Percentiles rank a stretch among this genome's conserved stretches.
phyloP scores from a whole-genome alignment of 306 rosid genomes.

The Citrullus amarus region DNA sequence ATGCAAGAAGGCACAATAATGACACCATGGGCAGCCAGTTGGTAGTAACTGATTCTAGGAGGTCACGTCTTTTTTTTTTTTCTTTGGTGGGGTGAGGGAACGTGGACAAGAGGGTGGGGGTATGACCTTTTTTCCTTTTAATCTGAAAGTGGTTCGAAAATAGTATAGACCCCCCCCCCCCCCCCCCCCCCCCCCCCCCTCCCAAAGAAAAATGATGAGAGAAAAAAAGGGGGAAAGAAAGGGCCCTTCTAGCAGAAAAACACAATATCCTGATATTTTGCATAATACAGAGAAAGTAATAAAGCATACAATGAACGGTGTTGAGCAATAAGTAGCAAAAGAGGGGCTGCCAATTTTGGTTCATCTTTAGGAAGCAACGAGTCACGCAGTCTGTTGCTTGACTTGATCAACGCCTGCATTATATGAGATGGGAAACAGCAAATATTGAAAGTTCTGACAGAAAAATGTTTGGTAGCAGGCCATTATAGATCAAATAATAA shows the following conservation, averaged over 20 bases:
- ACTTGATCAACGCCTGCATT: slow-evolving; percentile 77
- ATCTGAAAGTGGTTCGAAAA: no score
- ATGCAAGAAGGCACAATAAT: neutral
- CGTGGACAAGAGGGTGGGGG: no score
- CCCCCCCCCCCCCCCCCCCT: neutral
- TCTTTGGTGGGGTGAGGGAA: no score
- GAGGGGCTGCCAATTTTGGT: slow-evolving; percentile 76
- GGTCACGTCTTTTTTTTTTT: no score
- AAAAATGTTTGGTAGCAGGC: neutral
- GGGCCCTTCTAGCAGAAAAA: neutral
- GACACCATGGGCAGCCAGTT: neutral
- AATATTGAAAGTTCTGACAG: neutral
- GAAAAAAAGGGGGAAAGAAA: neutral
- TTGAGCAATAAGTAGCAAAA: slow-evolving; percentile 84
- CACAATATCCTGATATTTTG: neutral
- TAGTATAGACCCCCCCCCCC: neutral
- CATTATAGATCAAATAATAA: neutral
- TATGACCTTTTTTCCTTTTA: no score
- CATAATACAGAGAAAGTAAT: slow-evolving; percentile 1
- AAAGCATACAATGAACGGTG: slow-evolving; percentile 87
- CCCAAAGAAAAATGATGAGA: neutral
- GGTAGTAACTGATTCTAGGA: neutral
- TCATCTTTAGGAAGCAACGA: slow-evolving; percentile 87
- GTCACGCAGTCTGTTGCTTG: slow-evolving; percentile 82
- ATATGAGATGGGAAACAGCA: neutral